A percentile compares a stretch with the other conserved stretches of the same genome.
Conservation (phyloP, 495 filamentous ascomycete species). For the Haplographium delicatum region DNA sequence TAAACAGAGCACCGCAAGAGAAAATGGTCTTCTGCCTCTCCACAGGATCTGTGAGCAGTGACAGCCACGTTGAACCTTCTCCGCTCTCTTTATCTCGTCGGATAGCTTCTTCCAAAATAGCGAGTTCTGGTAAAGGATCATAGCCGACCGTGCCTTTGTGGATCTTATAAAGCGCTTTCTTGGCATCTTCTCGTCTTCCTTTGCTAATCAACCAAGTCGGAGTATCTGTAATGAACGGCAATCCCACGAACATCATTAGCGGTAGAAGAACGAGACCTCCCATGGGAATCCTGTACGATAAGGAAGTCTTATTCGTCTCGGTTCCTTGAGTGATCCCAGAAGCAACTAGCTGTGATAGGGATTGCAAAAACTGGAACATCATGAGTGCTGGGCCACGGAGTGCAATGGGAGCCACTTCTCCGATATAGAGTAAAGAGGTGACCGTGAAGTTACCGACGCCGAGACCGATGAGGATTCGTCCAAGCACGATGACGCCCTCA, state of each 20-base stretch:
- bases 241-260: constrained; percentile 26
- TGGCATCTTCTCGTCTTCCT: constrained; percentile 23
- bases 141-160: constrained; percentile 27
- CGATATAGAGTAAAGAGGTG: constrained; percentile 26
- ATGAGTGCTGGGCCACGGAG: constrained; percentile 34
- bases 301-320: no score
- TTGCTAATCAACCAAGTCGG: constrained; percentile 32
- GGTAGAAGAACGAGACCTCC: constrained; percentile 31
- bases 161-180: constrained; percentile 30
- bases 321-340: constrained; percentile 33
- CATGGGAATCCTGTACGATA: constrained; percentile 38
- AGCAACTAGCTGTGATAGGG: constrained; percentile 31
- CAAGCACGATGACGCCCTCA: constrained; percentile 15
- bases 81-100: constrained; percentile 22
- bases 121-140: constrained; percentile 27
- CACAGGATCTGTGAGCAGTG: constrained; percentile 29
- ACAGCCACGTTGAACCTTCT: constrained; percentile 26
- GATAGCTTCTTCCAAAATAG: constrained; percentile 19
- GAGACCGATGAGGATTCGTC: constrained; percentile 23
- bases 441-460: constrained; percentile 25
- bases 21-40: constrained; percentile 35
- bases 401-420: constrained; percentile 30
- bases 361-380: constrained; percentile 36
- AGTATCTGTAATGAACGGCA: constrained; percentile 33
- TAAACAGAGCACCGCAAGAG: constrained; percentile 31